Evolutionary conservation across 2,329 filamentous ascomycete species (phyloP).

Genomic region (Lojkania enalia): DNA sequence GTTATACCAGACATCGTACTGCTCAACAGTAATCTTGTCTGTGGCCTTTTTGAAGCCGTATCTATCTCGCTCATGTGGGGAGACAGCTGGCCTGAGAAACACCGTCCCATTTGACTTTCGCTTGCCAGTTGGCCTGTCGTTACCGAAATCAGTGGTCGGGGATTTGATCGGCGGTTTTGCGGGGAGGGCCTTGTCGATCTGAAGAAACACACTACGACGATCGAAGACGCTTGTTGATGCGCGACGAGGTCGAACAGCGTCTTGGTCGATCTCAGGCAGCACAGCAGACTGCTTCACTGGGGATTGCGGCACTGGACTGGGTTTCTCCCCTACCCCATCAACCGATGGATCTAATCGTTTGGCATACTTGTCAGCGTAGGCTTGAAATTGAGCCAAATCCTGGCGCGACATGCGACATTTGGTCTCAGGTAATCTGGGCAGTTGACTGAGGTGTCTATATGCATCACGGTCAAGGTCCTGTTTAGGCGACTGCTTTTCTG

Average conservation of each 20-base stretch:
- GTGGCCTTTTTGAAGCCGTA: constrained; percentile 92
- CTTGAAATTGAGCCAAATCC: constrained; percentile 40
- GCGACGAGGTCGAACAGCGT: constrained; percentile 38
- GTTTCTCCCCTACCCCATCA: constrained; percentile 1
- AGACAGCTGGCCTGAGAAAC: constrained; percentile 14
- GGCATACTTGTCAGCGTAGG: constrained; percentile 33
- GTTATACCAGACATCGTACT: constrained; percentile 81
- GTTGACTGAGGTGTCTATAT: constrained; percentile 32
- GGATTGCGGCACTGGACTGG: constrained; percentile 13
- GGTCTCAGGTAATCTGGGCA: constrained; percentile 34
- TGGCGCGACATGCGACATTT: constrained; percentile 38
- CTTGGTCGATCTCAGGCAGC: constrained; percentile 40
- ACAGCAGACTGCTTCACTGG: constrained; percentile 31
- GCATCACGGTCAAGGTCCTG: too few species aligned
- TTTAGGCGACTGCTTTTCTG: constrained; percentile 14
- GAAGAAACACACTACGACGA: constrained; percentile 34
- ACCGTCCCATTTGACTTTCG: background rate
- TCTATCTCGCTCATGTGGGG: constrained; percentile 64
- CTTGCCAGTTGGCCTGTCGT: background rate
- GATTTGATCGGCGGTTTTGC: constrained; percentile 17
- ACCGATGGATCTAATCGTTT: constrained; percentile 10
- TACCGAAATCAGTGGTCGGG: constrained; percentile 15
- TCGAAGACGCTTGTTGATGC: constrained; percentile 42
- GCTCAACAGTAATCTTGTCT: constrained; percentile 72
- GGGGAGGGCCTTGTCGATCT: constrained; percentile 18